Evolutionary conservation across 495 filamentous ascomycete genomes (phyloP).

Genomic region (Aspergillus panamensis): DNA sequence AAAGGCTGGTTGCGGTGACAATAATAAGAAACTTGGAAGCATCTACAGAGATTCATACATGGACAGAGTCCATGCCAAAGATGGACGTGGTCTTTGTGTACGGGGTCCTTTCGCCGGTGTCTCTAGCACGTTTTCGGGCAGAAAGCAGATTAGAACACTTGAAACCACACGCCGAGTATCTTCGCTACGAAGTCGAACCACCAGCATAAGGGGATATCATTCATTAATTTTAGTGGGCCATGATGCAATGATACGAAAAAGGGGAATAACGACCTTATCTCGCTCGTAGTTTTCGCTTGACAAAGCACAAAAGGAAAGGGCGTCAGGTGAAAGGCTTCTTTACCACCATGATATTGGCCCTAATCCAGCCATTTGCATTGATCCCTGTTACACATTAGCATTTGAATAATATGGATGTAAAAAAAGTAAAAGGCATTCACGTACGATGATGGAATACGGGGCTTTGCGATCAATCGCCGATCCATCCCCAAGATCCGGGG

Average conservation of each 20-base stretch:
- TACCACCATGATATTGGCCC: slow-evolving; percentile 52
- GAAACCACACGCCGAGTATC: neutral
- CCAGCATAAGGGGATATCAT: neutral
- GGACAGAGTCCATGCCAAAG: no score
- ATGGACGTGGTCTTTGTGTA: neutral
- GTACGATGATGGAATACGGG: slow-evolving; percentile 66
- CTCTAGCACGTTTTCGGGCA: no score
- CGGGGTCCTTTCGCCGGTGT: neutral
- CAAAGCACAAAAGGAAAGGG: neutral
- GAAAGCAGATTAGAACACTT: no score
- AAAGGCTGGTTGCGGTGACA: neutral
- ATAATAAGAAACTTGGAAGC: no score
- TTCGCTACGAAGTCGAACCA: neutral
- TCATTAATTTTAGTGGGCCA: neutral
- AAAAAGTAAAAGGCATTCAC: slow-evolving; percentile 20
- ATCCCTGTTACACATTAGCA: slow-evolving; percentile 37
- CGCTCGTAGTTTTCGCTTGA: neutral
- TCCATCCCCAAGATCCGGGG: slow-evolving; percentile 52
- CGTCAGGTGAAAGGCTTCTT: neutral
- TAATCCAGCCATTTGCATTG: slow-evolving; percentile 51
- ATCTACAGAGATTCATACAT: no score
- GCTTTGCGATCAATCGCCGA: slow-evolving; percentile 50
- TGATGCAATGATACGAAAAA: neutral
- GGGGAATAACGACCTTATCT: neutral
- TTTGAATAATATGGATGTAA: neutral